Evolutionary conservation across 176 grass and related monocot species (phyloP), one percentile per base, ranked within the genome.

Genomic region (Poa pratensis): DNA sequence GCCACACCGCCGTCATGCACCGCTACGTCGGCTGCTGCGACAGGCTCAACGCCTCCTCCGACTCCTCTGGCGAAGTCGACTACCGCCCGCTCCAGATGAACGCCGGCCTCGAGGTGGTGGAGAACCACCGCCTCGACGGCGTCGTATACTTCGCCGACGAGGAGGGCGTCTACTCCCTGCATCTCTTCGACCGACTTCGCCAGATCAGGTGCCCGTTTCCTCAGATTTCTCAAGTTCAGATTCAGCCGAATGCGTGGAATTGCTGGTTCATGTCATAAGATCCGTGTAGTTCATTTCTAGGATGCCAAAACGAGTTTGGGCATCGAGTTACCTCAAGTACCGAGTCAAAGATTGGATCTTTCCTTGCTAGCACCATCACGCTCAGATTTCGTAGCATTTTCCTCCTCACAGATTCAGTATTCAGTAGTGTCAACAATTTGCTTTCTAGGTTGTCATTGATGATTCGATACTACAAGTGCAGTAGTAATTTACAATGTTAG

Each of bases 61-160:
- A 37, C 48, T 11, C 67, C 1, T 0, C 51, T 22, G 2, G 30
- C 37, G 37, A 40, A 5, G 1, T 10, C 16, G 65, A 73, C n/a
- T 52, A 62, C 81, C 85, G 85, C 8, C 62, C 91, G 58, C 92
- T 91, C 81, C 97, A 99, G 90, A 85, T 94, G 45, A 99, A 99
- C 43, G 92, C 88, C 3, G 97, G 86, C 14, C 94, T 99, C 30
- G 91, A 91, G 80, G 79, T 92, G 82, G 85, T 99, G 19, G 93
- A 99, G 82, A 86, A 87, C 81, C 97, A 99, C 73, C 86, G 92
- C 3, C 86, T 99, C 58, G 84, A 99, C 50, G 97, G 88, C 75
- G 88, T 99, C 71, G 88, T 99, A 22, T 99, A 96, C 86, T 96
- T 99, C 55, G 97, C 97, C 11, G 92, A 99, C 32, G 97, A 99